Percentiles rank a stretch among this genome's conserved stretches.
These are phyloP conservation scores for Arxiozyma bovina DNA, from an alignment of 1,139 yeast species.

Conservation along the genomic window DNA sequence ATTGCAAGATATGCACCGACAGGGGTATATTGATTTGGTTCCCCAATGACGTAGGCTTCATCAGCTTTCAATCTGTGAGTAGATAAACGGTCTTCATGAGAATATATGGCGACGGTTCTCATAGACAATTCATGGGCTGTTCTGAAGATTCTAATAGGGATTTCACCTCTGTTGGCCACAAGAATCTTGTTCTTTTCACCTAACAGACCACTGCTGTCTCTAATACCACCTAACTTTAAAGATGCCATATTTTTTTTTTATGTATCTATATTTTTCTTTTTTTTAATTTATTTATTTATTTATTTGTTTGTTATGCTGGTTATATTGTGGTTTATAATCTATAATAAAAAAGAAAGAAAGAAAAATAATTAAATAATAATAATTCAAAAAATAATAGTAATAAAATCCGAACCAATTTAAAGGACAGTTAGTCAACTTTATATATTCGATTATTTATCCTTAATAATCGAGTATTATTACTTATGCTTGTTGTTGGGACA, in stretches of 20 bases:
- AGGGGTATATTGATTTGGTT: constrained; percentile 82
- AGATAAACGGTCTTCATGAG: constrained; percentile 90
- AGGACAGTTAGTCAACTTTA: too few relatives aligned
- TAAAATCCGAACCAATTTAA: too few relatives aligned
- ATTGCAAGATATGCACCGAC: constrained; percentile 94
- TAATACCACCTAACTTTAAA: constrained; percentile 9
- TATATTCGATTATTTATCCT: too few relatives aligned
- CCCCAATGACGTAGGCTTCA: constrained; percentile 88
- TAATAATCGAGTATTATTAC: too few relatives aligned
- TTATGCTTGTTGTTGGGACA: too few relatives aligned
- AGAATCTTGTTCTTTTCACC: constrained; percentile 48
- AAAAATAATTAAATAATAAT: too few relatives aligned
- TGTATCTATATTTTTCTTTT: neutral
- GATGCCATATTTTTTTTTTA: neutral
- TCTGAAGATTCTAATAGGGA: constrained; percentile 83
- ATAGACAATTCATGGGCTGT: constrained; percentile 96
- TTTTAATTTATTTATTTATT: neutral
- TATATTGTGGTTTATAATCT: too few relatives aligned
- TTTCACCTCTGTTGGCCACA: constrained; percentile 96
- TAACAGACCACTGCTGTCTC: constrained; percentile 10
- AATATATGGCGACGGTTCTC: constrained; percentile 96
- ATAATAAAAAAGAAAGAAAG: too few relatives aligned
- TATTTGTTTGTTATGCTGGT: too few relatives aligned
- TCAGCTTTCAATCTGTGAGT: constrained; percentile 93
- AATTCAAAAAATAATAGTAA: too few relatives aligned